Evolutionary conservation across 1,284 basidiomycete species (phyloP).

Genomic region (Caloboletus firmus): DNA sequence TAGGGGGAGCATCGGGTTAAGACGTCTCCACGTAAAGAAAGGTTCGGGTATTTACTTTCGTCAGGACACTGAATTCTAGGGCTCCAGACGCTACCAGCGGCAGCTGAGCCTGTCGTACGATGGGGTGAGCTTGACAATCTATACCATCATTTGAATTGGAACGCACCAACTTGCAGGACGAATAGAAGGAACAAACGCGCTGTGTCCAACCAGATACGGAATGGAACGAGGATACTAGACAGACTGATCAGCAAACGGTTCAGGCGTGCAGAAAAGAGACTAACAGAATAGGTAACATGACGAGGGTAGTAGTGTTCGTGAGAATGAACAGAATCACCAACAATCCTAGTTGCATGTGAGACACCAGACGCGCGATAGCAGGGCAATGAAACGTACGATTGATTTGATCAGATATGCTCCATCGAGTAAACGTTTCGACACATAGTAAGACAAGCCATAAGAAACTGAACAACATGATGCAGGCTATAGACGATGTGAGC

Average conservation of each 20-base stretch:
- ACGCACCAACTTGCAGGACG: constrained; percentile 49
- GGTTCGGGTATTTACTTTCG: constrained; percentile 36
- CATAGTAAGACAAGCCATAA: constrained; percentile 45
- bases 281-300: constrained; percentile 54
- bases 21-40: not conserved
- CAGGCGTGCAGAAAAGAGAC: constrained; percentile 22
- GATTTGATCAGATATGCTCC: constrained; percentile 39
- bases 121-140: not conserved
- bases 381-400: constrained; percentile 38
- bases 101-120: constrained; percentile 44
- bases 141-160: not conserved
- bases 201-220: constrained; percentile 57
- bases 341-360: constrained; percentile 33
- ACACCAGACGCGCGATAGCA: not conserved
- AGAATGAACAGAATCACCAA: constrained; percentile 49
- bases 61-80: constrained; percentile 45
- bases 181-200: constrained; percentile 52
- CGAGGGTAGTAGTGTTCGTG: constrained; percentile 47
- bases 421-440: constrained; percentile 41
- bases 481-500: constrained; percentile 28
- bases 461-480: constrained; percentile 41
- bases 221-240: constrained; percentile 51
- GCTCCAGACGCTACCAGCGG: constrained; percentile 44
- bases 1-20: constrained; percentile 19
- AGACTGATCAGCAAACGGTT: constrained; percentile 1